Evolutionary conservation across 768 basidiomycete genomes (phyloP).

Genomic region (Boletus insuetus): DNA sequence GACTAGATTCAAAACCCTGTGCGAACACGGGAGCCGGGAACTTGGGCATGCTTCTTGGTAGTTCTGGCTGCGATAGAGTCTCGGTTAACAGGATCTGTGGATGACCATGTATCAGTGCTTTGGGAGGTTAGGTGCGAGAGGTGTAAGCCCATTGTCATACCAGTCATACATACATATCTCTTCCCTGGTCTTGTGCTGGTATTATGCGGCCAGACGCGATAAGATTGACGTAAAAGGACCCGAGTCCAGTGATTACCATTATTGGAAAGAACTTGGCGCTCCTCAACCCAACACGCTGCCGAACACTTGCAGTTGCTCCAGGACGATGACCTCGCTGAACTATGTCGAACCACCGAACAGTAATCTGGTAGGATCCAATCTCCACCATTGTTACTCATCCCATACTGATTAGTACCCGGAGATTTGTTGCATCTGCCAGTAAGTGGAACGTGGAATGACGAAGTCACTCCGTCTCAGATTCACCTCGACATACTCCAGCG

Average conservation of each 20-base stretch:
- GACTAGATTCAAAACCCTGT: no score
- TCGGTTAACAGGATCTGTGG: no score
- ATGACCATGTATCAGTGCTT: no score
- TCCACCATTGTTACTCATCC: background rate
- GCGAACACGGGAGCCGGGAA: no score
- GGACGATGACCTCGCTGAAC: conserved; percentile 34
- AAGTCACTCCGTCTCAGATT: conserved; percentile 6
- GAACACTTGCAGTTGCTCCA: background rate
- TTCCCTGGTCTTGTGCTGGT: no score
- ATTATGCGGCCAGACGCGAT: no score
- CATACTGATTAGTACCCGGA: conserved; percentile 25
- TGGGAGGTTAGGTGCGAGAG: no score
- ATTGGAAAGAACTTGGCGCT: conserved; percentile 2
- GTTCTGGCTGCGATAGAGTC: no score
- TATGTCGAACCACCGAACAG: conserved; percentile 63
- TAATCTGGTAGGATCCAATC: conserved; percentile 50
- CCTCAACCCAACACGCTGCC: conserved; percentile 5
- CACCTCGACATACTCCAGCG: conserved; percentile 34
- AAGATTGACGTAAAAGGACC: conserved; percentile 22
- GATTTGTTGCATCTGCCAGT: conserved; percentile 82
- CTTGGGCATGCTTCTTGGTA: no score
- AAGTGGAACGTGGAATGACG: conserved; percentile 6
- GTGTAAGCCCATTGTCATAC: no score
- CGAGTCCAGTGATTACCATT: conserved; percentile 13
- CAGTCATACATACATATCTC: no score